Evolutionary conservation across 2,329 filamentous ascomycete species (phyloP).

Genomic region (Alternaria ethzedia): DNA sequence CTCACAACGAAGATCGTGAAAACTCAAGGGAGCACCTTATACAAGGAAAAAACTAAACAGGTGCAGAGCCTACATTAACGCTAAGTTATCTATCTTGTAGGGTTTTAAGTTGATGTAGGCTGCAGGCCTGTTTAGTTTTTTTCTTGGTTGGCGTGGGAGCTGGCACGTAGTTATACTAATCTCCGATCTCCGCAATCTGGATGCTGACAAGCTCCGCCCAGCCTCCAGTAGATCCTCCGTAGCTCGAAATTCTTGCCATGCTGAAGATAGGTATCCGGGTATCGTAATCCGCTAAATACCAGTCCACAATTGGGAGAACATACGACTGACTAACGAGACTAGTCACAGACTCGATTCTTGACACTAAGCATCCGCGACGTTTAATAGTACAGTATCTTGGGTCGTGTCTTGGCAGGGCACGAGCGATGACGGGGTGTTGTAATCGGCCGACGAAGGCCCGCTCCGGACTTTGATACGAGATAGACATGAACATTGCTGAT

Average conservation of each 20-base stretch:
- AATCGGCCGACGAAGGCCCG: not conserved
- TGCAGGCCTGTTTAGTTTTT: too few relatives aligned
- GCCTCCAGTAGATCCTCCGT: not conserved
- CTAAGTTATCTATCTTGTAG: not conserved
- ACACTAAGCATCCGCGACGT: not conserved
- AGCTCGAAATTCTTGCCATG: not conserved
- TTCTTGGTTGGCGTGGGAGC: not conserved
- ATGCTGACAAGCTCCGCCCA: not conserved
- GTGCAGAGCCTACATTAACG: too few relatives aligned
- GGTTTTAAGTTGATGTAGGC: not conserved
- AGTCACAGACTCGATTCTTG: not conserved
- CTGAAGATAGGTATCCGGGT: not conserved
- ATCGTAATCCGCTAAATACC: not conserved
- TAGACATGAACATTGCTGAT: not conserved
- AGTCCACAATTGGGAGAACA: not conserved
- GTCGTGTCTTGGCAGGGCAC: not conserved
- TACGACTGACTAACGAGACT: accelerated
- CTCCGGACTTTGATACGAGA: not conserved
- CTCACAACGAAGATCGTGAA: not conserved
- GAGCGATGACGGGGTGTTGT: not conserved
- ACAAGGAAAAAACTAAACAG: too few relatives aligned
- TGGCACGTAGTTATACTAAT: not conserved
- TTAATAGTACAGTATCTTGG: not conserved
- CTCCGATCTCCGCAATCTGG: not conserved
- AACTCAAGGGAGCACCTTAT: not conserved